These are phyloP conservation scores for Trifolium subterraneum DNA, from an alignment of 306 rosid species.

Conservation along the genomic window DNA sequence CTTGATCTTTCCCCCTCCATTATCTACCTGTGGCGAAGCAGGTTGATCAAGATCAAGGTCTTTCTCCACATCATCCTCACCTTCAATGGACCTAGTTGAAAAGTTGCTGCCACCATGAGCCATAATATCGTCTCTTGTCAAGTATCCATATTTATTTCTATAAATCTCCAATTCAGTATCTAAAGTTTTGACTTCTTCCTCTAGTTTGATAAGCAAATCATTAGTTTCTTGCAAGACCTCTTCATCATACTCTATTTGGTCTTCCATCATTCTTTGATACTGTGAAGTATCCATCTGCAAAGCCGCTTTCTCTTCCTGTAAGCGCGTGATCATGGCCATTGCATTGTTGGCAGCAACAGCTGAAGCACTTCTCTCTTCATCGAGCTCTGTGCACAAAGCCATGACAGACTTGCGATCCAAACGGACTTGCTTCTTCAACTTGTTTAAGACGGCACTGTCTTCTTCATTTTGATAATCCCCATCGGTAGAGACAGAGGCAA, in stretches of 20 bases:
- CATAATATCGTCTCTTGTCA: constrained; percentile 49
- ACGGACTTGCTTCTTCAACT: constrained; percentile 68
- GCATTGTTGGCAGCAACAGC: constrained; percentile 96
- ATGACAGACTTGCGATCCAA: constrained; percentile 84
- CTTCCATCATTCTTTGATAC: constrained; percentile 98
- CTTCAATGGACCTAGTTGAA: constrained; percentile 21
- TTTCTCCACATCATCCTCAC: constrained; percentile 41
- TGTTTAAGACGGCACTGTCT: constrained; percentile 54
- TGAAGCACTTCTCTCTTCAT: constrained; percentile 93
- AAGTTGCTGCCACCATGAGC: constrained; percentile 38
- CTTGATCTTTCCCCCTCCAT: constrained; percentile 39
- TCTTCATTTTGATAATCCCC: constrained; percentile 43
- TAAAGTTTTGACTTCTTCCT: constrained; percentile 65
- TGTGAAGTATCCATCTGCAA: constrained; percentile 96
- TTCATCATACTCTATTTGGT: constrained; percentile 89
- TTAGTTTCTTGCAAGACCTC: constrained; percentile 74
- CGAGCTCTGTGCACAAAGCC: constrained; percentile 90
- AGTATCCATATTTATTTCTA: constrained; percentile 62
- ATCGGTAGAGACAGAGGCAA: constrained; percentile 51
- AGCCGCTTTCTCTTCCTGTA: constrained; percentile 91
- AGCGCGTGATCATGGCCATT: constrained; percentile 96
- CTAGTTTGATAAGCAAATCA: constrained; percentile 69
- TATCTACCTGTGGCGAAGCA: constrained; percentile 20
- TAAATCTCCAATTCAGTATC: constrained; percentile 68
- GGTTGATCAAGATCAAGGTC: constrained; percentile 41